A percentile compares a stretch with the other conserved stretches of the same genome.
Conservation (phyloP, 176 grass and related monocot species). For the Ampelocalamus luodianensis region DNA sequence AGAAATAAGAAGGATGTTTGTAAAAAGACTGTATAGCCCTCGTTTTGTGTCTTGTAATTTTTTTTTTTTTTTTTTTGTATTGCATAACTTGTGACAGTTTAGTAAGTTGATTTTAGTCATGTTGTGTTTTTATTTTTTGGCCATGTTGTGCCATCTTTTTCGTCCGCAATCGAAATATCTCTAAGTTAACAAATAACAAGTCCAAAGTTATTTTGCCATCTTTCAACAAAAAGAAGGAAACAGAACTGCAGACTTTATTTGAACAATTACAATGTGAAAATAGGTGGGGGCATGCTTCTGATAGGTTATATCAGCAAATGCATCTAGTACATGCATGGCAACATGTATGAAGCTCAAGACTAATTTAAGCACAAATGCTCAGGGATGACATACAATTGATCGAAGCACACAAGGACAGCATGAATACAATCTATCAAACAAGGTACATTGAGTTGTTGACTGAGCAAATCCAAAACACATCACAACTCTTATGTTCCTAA, state of each 20-base stretch:
- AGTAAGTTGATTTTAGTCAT: no score
- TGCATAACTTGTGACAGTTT: no score
- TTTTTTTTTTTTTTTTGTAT: no score
- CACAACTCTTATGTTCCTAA: no score
- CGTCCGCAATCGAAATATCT: neutral
- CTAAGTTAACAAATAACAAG: neutral
- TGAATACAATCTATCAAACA: neutral
- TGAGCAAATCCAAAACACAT: no score
- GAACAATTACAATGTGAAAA: neutral
- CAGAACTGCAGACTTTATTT: neutral
- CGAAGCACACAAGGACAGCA: neutral
- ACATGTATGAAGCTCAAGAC: neutral
- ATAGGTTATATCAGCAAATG: neutral
- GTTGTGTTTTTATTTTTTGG: no score
- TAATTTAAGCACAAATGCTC: neutral
- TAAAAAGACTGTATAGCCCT: no score
- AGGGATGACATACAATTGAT: neutral
- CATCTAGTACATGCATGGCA: neutral
- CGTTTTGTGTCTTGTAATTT: no score
- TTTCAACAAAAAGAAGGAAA: neutral
- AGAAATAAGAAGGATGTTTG: no score
- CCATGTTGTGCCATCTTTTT: no score
- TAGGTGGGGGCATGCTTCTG: neutral
- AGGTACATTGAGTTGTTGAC: neutral
- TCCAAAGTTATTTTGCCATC: neutral